These are phyloP conservation scores for Arthrobotrys sphaeroides DNA, from an alignment of 2,329 filamentous ascomycete species.

Conservation along the genomic window DNA sequence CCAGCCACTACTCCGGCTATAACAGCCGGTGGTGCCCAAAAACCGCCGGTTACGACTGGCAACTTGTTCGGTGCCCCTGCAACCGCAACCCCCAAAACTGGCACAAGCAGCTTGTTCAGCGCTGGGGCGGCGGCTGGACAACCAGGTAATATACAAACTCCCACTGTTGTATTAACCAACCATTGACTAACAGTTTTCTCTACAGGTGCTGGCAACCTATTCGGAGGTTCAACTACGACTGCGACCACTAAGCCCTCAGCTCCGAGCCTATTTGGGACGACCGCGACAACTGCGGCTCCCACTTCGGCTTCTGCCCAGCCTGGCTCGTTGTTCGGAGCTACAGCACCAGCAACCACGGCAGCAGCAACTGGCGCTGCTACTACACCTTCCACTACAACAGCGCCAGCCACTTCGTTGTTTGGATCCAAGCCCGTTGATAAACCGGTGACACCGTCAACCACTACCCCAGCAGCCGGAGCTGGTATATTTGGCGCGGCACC, in stretches of 20 bases:
- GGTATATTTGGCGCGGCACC: conserved; percentile 56
- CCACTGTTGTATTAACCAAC: background rate
- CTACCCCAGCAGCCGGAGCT: conserved; percentile 55
- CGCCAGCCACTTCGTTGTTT: conserved; percentile 57
- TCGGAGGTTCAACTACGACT: conserved; percentile 35
- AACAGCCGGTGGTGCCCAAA: conserved; percentile 6
- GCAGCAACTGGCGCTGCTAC: conserved; percentile 52
- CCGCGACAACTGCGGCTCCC: background rate
- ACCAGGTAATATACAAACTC: background rate
- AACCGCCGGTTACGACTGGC: background rate
- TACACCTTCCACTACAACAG: conserved; percentile 54
- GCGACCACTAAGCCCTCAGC: conserved; percentile 31
- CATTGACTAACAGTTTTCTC: background rate
- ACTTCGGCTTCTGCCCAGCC: conserved; percentile 3
- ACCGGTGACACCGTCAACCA: conserved; percentile 56
- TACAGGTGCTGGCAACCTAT: background rate
- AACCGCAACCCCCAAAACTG: conserved; percentile 10
- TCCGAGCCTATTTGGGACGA: conserved; percentile 48
- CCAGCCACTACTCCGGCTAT: conserved; percentile 19
- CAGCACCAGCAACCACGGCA: conserved; percentile 32
- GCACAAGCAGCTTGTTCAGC: background rate
- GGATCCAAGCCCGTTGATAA: conserved; percentile 44
- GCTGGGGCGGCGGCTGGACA: conserved; percentile 17
- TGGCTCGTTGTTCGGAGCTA: conserved; percentile 6
- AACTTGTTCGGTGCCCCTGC: conserved; percentile 26